These are phyloP conservation scores for Fonsecaea erecta DNA, from an alignment of 2,329 filamentous ascomycete species.

Conservation along the genomic window DNA sequence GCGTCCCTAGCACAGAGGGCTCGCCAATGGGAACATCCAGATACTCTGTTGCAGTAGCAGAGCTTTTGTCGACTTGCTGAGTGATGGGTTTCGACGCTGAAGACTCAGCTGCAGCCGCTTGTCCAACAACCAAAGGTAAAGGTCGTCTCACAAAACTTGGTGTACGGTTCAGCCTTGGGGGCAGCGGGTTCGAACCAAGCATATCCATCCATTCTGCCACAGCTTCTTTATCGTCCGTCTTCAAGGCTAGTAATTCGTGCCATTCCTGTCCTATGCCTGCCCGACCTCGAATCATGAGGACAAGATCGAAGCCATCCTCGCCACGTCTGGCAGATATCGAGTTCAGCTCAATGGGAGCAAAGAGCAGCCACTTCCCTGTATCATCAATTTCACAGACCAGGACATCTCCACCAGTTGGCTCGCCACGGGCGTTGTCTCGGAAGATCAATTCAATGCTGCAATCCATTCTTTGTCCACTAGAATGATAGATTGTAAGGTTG, in stretches of 20 bases:
- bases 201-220: conserved; percentile 86
- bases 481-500: conserved; percentile 81
- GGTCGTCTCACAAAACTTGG: conserved; percentile 56
- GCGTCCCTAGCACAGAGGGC: conserved; percentile 31
- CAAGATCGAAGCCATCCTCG: conserved; percentile 71
- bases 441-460: conserved; percentile 87
- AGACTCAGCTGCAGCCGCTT: conserved; percentile 33
- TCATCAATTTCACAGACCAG: conserved; percentile 88
- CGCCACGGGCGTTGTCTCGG: conserved; percentile 74
- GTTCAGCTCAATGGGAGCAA: conserved; percentile 78
- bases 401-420: conserved; percentile 73
- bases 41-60: conserved; percentile 53
- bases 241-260: conserved; percentile 82
- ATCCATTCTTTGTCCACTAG: conserved; percentile 84
- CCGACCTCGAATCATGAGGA: conserved; percentile 83
- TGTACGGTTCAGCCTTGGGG: conserved; percentile 61
- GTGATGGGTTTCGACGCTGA: not conserved
- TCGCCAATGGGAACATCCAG: conserved; percentile 66
- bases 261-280: conserved; percentile 68
- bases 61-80: not conserved
- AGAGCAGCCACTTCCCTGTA: conserved; percentile 79
- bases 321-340: conserved; percentile 80
- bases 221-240: conserved; percentile 75
- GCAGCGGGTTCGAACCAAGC: conserved; percentile 69
- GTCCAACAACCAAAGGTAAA: conserved; percentile 4